Base-by-base conservation (phyloP, 768 basidiomycete genomes). In the Tylopilus subfusipes region DNA sequence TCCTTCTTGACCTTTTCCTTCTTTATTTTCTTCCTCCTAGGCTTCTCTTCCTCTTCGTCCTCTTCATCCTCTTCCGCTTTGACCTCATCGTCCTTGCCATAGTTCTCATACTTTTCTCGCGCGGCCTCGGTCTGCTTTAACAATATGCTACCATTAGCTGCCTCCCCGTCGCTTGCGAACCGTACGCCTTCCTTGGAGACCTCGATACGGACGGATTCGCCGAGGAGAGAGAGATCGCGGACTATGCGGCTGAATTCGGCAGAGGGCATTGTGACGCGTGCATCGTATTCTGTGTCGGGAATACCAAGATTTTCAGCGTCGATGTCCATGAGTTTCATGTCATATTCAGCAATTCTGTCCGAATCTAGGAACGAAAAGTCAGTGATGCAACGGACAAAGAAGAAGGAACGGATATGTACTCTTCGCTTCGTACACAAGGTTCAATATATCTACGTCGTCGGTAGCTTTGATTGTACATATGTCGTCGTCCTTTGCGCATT, bases 281-380 rank as follows among this genome's bases (percentile, higher is more conserved):
- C 92, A 64, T 98, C 96, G 72, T 98, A 99, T 47, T 95, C 89
- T 3, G 97, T 99, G 59, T 98, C 95, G 16, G 97, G 97, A 65
- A 98, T 98, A 45, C 88, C 88, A 48, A 98, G 87, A 42, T 84
- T 86, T 73, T 99, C 97, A 22, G 91, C 78, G 71, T 99, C 96
- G 67, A 99, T 99, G 65, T 98, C 96, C 96, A 99, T 98, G 50
- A 98, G 84, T 72, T 98, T 98, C 88, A 99, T 92, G 63, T 97
- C 94, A 74, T 99, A 99, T 69, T 98, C 93, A 24, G 94, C 93
- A 50, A 98, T 87, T 58, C 97, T 85, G 71, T 97, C 96, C 5
- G 86, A 82, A 72, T 85, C 95, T 97, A 61, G 6, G 25, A 38
- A 29, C 14, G 1, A 21, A 22, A 2, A 1, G 30, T 49, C 27